A percentile compares a stretch with the other conserved stretches of the same genome.
phyloP scores from a whole-genome alignment of 2,329 filamentous ascomycete species.

The Amphichorda felina region DNA sequence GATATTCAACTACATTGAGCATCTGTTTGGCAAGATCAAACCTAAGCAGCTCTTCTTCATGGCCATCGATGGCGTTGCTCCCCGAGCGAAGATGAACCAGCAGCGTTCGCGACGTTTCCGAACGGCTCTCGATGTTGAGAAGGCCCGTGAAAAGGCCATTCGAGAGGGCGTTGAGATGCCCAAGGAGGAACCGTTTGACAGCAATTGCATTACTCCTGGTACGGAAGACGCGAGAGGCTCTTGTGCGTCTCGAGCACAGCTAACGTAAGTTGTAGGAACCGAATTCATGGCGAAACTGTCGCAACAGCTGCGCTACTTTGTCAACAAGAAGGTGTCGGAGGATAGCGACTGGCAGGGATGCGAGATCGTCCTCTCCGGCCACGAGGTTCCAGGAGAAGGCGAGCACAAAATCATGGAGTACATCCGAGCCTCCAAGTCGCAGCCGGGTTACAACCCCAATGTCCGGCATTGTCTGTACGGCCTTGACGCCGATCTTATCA shows the following conservation, averaged over 20 bases:
- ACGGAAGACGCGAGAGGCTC: too few relatives aligned
- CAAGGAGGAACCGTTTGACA: conserved; percentile 92
- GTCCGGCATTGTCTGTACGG: conserved; percentile 95
- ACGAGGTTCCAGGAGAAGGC: conserved; percentile 95
- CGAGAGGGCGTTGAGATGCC: conserved; percentile 83
- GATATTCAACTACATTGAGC: conserved; percentile 99
- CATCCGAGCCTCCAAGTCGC: conserved; percentile 92
- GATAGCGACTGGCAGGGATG: conserved; percentile 96
- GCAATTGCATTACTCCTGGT: conserved; percentile 96
- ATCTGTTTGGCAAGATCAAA: conserved; percentile 97
- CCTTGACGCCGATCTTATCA: conserved; percentile 94
- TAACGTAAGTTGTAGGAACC: conserved; percentile 39
- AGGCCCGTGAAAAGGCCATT: conserved; percentile 84
- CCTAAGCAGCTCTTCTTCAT: conserved; percentile 98
- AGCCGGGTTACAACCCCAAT: conserved; percentile 85
- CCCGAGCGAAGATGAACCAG: conserved; percentile 99
- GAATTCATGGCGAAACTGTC: conserved; percentile 97
- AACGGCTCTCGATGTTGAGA: conserved; percentile 83
- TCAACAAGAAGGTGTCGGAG: conserved; percentile 97
- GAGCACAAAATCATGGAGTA: conserved; percentile 99
- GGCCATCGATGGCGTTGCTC: conserved; percentile 96
- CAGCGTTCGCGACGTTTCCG: conserved; percentile 91
- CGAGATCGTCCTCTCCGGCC: conserved; percentile 89
- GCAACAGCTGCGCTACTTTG: conserved; percentile 90
- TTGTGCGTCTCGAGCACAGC: too few relatives aligned